Evolutionary conservation across 2,329 filamentous ascomycete genomes (phyloP), one percentile per base, ranked within the genome.

Genomic region (Periconia sp.): DNA sequence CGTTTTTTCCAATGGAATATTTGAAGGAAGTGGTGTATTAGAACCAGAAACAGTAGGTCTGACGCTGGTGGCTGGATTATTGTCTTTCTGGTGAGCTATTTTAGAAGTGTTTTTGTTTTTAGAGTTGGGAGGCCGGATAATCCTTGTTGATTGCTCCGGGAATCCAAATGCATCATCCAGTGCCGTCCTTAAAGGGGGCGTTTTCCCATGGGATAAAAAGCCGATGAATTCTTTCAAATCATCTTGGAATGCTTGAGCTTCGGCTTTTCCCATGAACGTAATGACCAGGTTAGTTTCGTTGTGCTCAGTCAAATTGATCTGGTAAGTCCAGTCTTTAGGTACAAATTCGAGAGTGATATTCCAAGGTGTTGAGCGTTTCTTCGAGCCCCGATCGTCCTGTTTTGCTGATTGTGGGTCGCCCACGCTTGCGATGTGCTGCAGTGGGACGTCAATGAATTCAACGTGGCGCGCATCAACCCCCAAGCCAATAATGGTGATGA

Each of bases 361-460:
- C 60, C 63, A 68, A 3, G 68, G 61, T 17, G 60, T 56, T 10
- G 55, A 42, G 10, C 55, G 47, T 8, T 50, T 59, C 3, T n/a
- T 44, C 45, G 40, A 49, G 13, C 53, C 52, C 55, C 69, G 65
- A 8, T 63, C 64, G 49, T 64, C 59, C 41, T 67, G 47, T 17
- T 66, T 45, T 20, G 27, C 53, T 13, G 63, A 58, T 17, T 56
- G 58, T 40, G 54, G 54, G 15, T 52, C 43, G 1, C 42, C 30
- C 3, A 50, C 51, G 10, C 52, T 46, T 14, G 53, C 18, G 37
- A 73, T 64, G 23, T 64, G 58, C 13, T 43, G 27, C 18, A 70
- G 31, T 8, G 69, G 66, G 27, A 74, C 55, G 27, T 72, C 69
- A 13, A 73, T 44, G 47, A 69, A 70, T 1, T 52, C 44, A 11